Evolutionary conservation across 805 yeast genomes (phyloP).

Genomic region (Starmerella bombicola): DNA sequence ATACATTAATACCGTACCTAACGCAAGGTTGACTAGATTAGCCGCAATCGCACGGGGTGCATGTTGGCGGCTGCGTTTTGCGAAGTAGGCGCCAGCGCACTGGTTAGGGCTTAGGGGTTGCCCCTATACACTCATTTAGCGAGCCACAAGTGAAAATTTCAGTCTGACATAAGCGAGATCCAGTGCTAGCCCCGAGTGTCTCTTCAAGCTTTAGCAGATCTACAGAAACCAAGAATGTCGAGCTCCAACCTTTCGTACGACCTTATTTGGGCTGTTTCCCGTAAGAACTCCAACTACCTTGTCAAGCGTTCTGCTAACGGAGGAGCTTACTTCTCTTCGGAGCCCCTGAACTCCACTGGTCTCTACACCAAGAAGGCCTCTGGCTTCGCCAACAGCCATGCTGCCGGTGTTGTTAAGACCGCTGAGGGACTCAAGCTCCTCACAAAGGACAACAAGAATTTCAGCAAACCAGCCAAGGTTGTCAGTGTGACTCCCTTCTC

Average conservation of each 20-base stretch:
- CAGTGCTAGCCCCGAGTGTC: no score
- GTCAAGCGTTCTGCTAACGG: constrained; percentile 36
- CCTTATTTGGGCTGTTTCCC: constrained; percentile 42
- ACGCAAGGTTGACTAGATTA: no score
- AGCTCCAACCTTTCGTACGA: constrained; percentile 29
- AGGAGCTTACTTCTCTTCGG: constrained; percentile 36
- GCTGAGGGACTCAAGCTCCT: constrained; percentile 30
- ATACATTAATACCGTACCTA: no score
- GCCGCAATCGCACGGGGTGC: no score
- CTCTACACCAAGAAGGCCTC: constrained; percentile 37
- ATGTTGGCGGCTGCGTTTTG: no score
- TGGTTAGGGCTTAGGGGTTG: no score
- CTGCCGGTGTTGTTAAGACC: constrained; percentile 35
- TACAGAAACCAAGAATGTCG: constrained; percentile 16
- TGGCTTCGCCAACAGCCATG: constrained; percentile 40
- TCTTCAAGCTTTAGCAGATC: neutral
- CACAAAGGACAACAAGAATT: constrained; percentile 36
- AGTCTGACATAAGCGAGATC: no score
- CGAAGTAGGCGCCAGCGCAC: no score
- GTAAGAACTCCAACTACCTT: constrained; percentile 36
- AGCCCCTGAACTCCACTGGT: constrained; percentile 40
- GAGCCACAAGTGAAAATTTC: no score
- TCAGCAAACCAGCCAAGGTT: constrained; percentile 38
- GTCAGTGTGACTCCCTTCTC: constrained; percentile 36
- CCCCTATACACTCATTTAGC: no score